phyloP scores from a whole-genome alignment of 2,329 filamentous ascomycete genomes.

The Botrytis galanthina region DNA sequence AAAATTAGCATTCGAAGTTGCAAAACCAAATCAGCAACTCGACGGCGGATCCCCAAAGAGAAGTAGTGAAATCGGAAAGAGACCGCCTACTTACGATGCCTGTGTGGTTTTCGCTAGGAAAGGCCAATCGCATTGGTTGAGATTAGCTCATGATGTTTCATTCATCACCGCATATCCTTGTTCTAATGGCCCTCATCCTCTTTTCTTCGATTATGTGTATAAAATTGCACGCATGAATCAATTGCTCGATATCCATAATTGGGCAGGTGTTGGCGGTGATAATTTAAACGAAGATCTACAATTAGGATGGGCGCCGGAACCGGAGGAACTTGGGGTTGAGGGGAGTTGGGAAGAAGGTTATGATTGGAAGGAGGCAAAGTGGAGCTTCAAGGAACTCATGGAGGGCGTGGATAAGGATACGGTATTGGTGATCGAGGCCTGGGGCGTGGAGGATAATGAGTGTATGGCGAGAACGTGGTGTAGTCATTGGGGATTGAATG shows the following conservation, averaged over 20 bases:
- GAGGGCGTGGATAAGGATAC: slow-evolving; percentile 55
- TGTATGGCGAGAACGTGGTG: slow-evolving; percentile 76
- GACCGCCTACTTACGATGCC: slow-evolving; percentile 56
- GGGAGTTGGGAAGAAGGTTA: slow-evolving; percentile 34
- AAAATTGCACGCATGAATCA: slow-evolving; percentile 60
- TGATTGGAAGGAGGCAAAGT: background rate
- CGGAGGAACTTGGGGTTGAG: background rate
- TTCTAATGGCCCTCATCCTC: slow-evolving; percentile 60
- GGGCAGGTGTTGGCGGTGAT: slow-evolving; percentile 44
- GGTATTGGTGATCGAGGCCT: slow-evolving; percentile 70
- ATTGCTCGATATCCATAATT: slow-evolving; percentile 63
- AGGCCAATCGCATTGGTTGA: slow-evolving; percentile 61
- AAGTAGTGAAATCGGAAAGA: slow-evolving; percentile 22
- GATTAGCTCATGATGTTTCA: slow-evolving; percentile 62
- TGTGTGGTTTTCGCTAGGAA: slow-evolving; percentile 63
- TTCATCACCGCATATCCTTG: slow-evolving; percentile 67
- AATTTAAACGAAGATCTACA: slow-evolving; percentile 8
- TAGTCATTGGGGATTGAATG: slow-evolving; percentile 69
- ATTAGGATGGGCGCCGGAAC: background rate
- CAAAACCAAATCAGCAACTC: background rate
- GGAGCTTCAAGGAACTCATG: background rate
- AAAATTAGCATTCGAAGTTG: slow-evolving; percentile 49
- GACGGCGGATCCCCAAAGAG: background rate
- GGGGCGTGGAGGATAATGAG: slow-evolving; percentile 72
- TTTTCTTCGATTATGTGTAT: slow-evolving; percentile 71